Conservation (phyloP, 2,329 filamentous ascomycete genomes). For the Colletotrichum acutatum region DNA sequence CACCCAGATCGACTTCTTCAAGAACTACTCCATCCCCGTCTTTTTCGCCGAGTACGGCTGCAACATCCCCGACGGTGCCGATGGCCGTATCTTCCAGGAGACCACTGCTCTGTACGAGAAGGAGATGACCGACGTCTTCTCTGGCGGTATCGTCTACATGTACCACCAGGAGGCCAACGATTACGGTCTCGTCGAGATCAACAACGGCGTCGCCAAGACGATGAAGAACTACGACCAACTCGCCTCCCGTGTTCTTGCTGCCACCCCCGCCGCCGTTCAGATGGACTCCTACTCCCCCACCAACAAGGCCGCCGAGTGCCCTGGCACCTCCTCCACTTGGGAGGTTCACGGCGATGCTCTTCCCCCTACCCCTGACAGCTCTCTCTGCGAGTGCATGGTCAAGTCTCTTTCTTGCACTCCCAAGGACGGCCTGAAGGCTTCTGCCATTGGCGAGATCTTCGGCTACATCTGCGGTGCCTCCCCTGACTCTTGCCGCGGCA, state of each 20-base stretch:
- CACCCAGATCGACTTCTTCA: constrained; percentile 86
- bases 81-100: constrained; percentile 84
- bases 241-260: constrained; percentile 74
- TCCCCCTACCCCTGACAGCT: constrained; percentile 82
- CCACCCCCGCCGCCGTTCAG: constrained; percentile 73
- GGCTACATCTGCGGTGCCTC: constrained; percentile 74
- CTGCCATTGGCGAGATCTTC: constrained; percentile 77
- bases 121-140: constrained; percentile 89
- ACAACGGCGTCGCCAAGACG: constrained; percentile 68
- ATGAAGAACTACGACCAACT: constrained; percentile 81
- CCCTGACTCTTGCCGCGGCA: constrained; percentile 71
- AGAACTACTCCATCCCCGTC: constrained; percentile 88
- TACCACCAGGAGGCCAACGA: constrained; percentile 93
- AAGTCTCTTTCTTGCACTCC: constrained; percentile 78
- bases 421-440: constrained; percentile 63
- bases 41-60: constrained; percentile 99
- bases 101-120: constrained; percentile 82
- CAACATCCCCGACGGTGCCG: constrained; percentile 72
- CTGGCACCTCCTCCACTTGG: constrained; percentile 74
- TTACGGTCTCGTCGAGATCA: constrained; percentile 80
- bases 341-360: constrained; percentile 72
- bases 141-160: constrained; percentile 98
- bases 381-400: constrained; percentile 89
- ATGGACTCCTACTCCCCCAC: constrained; percentile 77
- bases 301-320: constrained; percentile 80